Base-by-base conservation (phyloP, 306 rosid species). In the apple (Malus domestica) region DNA sequence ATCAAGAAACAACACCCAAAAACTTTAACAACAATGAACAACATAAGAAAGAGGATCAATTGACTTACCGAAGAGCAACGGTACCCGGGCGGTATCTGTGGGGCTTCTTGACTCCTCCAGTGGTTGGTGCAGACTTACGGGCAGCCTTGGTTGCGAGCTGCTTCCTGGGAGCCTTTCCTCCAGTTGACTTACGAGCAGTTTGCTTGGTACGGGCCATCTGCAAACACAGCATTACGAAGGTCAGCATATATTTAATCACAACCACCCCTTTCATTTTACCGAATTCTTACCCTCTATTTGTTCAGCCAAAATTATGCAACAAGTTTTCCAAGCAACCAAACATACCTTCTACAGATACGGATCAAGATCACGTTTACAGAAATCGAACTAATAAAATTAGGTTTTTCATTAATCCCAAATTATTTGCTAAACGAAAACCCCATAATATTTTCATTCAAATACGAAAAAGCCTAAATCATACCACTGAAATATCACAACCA, bases 191-290 rank as follows among this genome's bases (percentile, higher is more conserved):
- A 2, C 98, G 98, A 61, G 98, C 98, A 22, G 98, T 93, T 88
- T 93, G 98, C 87, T 93, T 93, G 0, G 98, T 93, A 93, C 98
- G 98, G 44, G 98, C 98, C 98, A 93, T 93, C 96, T 93, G 63
- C 2, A 3, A 10, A 4, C 3, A 16, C 25, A 2, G 5, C 0
- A 38, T 42, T 22, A 0, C 13, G 2, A 29, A 14, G 7, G 12
- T 11, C 27, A 11, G 25, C 0, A 23, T 1, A 18, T 20, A 3
- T 49, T 46, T 8, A 6, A 54, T 18, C 11, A 54, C n/a, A 59
- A 19, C 8, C 4, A 22, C 23, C 30, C 0, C 20, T 51, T 59
- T 59, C 29, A 0, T 23, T 10, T 25, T 4, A 23, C 15, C 30
- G 10, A 10, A 58, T 4, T 23, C 14, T 10, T 10, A 22, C 62